Percentiles rank a stretch among this genome's conserved stretches.
Conservation (phyloP, 768 basidiomycete genomes). For the Ephemerocybe angulata region DNA sequence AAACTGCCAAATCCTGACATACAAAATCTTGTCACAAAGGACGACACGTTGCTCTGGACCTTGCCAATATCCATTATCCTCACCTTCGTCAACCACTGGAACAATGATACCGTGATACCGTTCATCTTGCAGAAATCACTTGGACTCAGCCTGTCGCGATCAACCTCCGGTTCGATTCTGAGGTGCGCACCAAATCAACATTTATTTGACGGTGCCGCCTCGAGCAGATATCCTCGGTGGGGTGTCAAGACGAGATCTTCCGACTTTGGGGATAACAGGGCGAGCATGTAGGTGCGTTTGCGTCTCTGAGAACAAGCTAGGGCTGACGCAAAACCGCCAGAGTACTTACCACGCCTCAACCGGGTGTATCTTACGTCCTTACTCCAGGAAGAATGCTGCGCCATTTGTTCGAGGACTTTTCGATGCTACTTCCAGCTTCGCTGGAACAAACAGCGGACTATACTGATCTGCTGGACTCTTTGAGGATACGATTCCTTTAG, state of each 20-base stretch:
- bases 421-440: conserved; percentile 24
- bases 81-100: conserved; percentile 29
- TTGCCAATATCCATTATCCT: conserved; percentile 21
- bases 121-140: conserved; percentile 37
- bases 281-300: conserved; percentile 31
- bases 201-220: no score
- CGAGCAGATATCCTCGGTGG: conserved; percentile 37
- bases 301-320: no score
- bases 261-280: conserved; percentile 25
- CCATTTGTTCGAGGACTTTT: conserved; percentile 30
- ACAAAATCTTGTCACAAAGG: background rate
- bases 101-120: conserved; percentile 27
- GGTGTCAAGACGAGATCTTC: conserved; percentile 36
- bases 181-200: background rate
- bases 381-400: conserved; percentile 30
- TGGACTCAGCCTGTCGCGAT: conserved; percentile 24
- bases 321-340: background rate
- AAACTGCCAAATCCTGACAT: no score
- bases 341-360: conserved; percentile 1
- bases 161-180: conserved; percentile 26
- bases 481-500: no score
- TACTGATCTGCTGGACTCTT: background rate
- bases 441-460: background rate
- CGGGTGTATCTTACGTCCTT: conserved; percentile 27
- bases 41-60: background rate